Base-by-base conservation (phyloP, 2,329 filamentous ascomycete genomes). In the Pseudocercospora fuligena region DNA sequence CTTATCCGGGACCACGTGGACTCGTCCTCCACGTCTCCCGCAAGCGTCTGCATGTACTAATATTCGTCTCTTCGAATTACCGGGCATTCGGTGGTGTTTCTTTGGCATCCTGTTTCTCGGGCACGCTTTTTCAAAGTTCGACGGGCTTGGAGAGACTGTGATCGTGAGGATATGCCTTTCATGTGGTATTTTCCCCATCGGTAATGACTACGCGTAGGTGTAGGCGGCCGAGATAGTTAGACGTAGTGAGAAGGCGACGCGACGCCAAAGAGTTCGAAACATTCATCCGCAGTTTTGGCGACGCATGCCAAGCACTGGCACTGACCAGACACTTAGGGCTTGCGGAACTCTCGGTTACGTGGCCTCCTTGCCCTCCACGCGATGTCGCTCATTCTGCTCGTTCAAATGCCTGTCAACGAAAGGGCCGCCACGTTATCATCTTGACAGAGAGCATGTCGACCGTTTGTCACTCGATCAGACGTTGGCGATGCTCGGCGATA, bases 251-350 rank as follows among this genome's bases (percentile, higher is more conserved):
- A 53, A 53, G 14, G 25, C 23, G 49, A 53, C 11, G 49, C 23
- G 47, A 51, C 47, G 49, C 23, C 21, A n/a, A 54, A 25, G 25
- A 54, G 21, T 54, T 54, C 49, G 49, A 54, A 54, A 54, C 49
- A 53, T 54, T 54, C 49, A 54, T 29, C 49, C 49, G 49, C 19
- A 14, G 12, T 53, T 53, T 25, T 53, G 14, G 12, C 49, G 49
- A 19, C 3, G 4, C 19, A 21, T 25, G 19, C 9, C 21, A 51
- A 23, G 47, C 47, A 56, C 1, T 5, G 5, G 27, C 51, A 56
- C 51, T 14, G 51, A 19, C 51, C 23, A n/a, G 16, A 5, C 23
- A 56, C n/a, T 19, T 56, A 33, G 51, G 51, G 51, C 51, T 56
- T n/a, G 27, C 27, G 51, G 51, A 27, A 56, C 23, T 14, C 25